Conservation (phyloP, 1,284 basidiomycete genomes). For the Blastosporella zonata region DNA sequence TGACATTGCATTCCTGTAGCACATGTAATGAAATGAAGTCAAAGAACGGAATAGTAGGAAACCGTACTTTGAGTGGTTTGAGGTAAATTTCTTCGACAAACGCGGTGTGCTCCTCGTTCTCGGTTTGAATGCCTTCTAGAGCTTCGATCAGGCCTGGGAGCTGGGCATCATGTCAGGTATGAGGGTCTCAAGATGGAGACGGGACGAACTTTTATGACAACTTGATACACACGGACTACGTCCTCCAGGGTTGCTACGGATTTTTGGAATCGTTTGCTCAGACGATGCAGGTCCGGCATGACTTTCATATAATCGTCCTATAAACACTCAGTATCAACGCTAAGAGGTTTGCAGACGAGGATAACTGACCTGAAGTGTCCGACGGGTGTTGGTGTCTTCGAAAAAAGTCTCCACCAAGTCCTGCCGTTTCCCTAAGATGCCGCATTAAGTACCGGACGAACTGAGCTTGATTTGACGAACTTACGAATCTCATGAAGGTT, state of each 20-base stretch:
- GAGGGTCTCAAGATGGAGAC: constrained; percentile 1
- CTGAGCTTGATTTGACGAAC: constrained; percentile 29
- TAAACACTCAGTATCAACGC: constrained; percentile 1
- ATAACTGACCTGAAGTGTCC: constrained; percentile 64
- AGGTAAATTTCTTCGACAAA: constrained; percentile 73
- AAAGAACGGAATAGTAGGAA: constrained; percentile 1
- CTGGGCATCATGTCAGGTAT: constrained; percentile 32
- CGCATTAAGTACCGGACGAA: background rate
- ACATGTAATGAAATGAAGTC: background rate
- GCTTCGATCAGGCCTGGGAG: constrained; percentile 74
- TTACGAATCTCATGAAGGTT: constrained; percentile 90
- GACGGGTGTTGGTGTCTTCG: constrained; percentile 72
- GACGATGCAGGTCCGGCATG: constrained; percentile 94
- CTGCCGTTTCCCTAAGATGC: constrained; percentile 71
- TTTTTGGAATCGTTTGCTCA: constrained; percentile 92
- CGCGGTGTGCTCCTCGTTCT: constrained; percentile 43
- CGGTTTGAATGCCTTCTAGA: constrained; percentile 52
- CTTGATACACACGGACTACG: constrained; percentile 95
- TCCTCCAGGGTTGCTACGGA: constrained; percentile 87
- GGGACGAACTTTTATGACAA: constrained; percentile 50
- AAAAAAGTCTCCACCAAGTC: constrained; percentile 87
- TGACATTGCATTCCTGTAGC: constrained; percentile 56
- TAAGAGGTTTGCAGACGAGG: background rate
- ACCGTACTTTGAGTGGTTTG: constrained; percentile 51
- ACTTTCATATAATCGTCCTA: constrained; percentile 85